Base-by-base conservation (phyloP, 306 rosid species). In the Inga oerstediana region DNA sequence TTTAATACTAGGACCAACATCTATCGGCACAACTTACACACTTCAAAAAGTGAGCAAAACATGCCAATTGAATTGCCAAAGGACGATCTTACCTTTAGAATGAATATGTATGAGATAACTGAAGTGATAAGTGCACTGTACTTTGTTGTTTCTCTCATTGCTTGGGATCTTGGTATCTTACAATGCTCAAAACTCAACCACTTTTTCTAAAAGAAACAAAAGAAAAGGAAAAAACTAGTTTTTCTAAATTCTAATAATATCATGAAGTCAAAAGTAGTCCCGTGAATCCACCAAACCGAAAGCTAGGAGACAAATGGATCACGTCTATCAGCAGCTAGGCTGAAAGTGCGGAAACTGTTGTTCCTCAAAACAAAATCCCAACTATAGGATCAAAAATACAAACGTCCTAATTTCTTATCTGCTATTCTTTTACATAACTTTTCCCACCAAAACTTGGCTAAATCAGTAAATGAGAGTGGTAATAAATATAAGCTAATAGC, bases 261-360 rank as follows among this genome's bases (percentile, higher is more conserved):
- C 75, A 65, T 82, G 34, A 75, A 84, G 89, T 86, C 88, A 91
- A 84, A 82, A 75, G 80, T 34, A 48, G 56, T 79, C 86, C 86
- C 84, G 84, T 87, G 91, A 88, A 86, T 83, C 76, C 70, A 62
- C 82, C 77, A 67, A 74, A 83, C 83, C 46, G 27, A 35, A 86
- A 72, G 44, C 76, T 64, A 74, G 86, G 82, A 49, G 75, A 76
- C 51, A 79, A 51, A 19, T 37, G 41, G 84, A 79, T 83, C 59
- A 76, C 12, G 68, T 24, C 37, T 62, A 11, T 11, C 68, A 2
- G 68, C 68, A 27, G 17, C 68, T 22, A n/a, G 37, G 82, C 91
- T 68, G 68, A 84, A 79, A 74, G 32, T 59, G 79, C 77, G 86
- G 84, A 75, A 20, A 7, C 41, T 51, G 12, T 24, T 58, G 46